Evolutionary conservation across 2,329 filamentous ascomycete species (phyloP).

Genomic region (Penicillium vulpinum): DNA sequence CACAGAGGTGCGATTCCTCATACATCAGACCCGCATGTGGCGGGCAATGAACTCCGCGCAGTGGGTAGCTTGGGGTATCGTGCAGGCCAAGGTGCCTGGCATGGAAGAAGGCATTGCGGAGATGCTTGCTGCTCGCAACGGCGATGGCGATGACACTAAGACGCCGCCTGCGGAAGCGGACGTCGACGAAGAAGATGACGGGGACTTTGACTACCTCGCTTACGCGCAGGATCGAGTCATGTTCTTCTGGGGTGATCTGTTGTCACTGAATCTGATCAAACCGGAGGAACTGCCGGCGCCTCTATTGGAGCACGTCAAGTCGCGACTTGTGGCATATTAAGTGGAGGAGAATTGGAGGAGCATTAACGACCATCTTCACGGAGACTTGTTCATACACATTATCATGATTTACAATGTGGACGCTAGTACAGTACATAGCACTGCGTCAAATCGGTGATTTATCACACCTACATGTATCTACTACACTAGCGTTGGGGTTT

Average conservation of each 20-base stretch:
- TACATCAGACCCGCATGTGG: constrained; percentile 82
- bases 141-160: constrained; percentile 21
- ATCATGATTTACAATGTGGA: constrained; percentile 16
- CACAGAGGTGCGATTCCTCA: constrained; percentile 65
- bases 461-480: constrained; percentile 12
- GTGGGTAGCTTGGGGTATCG: constrained; percentile 96
- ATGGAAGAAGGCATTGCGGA: constrained; percentile 53
- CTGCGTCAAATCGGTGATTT: constrained; percentile 6
- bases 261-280: constrained; percentile 72
- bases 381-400: constrained; percentile 3
- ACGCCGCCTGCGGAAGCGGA: constrained; percentile 44
- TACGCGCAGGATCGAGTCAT: constrained; percentile 89
- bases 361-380: neutral
- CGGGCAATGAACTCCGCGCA: constrained; percentile 80
- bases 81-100: constrained; percentile 84
- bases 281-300: constrained; percentile 72
- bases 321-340: constrained; percentile 62
- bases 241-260: constrained; percentile 92
- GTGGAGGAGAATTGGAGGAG: neutral
- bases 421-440: constrained; percentile 19
- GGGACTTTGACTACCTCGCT: constrained; percentile 88
- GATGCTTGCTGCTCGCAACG: constrained; percentile 15
- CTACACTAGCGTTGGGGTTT: constrained; percentile 10
- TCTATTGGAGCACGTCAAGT: constrained; percentile 65
- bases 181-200: constrained; percentile 66